Percentiles rank a stretch among this genome's conserved stretches.
Conservation (phyloP, 441 rosid species). For the Populus hybrid region DNA sequence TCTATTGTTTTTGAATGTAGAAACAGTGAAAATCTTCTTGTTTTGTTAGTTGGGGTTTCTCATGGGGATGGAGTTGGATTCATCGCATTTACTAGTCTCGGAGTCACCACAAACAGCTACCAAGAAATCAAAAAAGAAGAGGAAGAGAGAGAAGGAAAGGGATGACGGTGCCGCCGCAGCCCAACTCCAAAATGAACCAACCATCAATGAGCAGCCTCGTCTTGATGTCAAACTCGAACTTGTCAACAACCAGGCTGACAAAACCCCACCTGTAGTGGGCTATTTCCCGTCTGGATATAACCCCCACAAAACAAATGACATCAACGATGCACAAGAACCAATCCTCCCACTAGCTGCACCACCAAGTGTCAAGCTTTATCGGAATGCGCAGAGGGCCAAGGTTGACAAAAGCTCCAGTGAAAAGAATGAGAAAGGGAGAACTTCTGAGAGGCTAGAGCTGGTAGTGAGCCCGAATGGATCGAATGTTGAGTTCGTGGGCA, state of each 20-base stretch:
- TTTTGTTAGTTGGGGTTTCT: background rate
- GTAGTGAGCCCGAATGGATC: constrained; percentile 63
- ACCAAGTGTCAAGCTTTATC: constrained; percentile 46
- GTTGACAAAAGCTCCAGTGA: constrained; percentile 16
- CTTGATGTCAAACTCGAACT: constrained; percentile 33
- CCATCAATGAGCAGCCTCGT: background rate
- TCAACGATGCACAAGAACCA: background rate
- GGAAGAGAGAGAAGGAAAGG: constrained; percentile 25
- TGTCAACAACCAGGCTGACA: constrained; percentile 40
- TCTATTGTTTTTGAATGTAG: background rate
- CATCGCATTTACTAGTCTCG: background rate
- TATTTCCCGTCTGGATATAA: constrained; percentile 76
- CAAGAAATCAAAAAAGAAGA: constrained; percentile 35
- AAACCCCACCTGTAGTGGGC: constrained; percentile 58
- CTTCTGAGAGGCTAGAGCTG: constrained; percentile 50
- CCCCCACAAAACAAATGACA: constrained; percentile 21
- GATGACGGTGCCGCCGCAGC: constrained; percentile 8
- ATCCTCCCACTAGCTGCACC: background rate
- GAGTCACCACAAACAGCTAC: constrained; percentile 11
- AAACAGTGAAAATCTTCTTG: background rate
- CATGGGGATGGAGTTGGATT: background rate
- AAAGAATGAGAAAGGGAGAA: constrained; percentile 27
- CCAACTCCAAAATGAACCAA: background rate
- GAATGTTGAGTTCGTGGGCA: constrained; percentile 67
- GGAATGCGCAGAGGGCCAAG: constrained; percentile 35